Conservation (phyloP, 2,329 filamentous ascomycete species). For the Bipolaris bicolor region DNA sequence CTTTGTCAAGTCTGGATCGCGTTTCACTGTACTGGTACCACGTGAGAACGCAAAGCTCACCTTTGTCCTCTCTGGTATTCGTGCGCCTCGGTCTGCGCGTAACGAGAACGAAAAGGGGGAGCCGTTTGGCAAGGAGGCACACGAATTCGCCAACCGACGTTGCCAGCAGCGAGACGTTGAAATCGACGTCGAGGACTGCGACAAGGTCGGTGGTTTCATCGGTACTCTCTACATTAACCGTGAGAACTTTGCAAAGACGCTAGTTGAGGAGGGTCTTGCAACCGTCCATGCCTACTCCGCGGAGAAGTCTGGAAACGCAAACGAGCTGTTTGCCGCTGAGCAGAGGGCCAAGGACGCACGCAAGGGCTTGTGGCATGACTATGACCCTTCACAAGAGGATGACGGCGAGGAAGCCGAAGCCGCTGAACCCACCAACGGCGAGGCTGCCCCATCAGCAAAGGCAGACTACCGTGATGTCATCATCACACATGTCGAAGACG, state of each 20-base stretch:
- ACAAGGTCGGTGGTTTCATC: slow-evolving; percentile 98
- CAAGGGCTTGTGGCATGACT: slow-evolving; percentile 92
- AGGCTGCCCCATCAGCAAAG: slow-evolving; percentile 65
- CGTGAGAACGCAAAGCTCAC: slow-evolving; percentile 94
- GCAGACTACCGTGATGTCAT: slow-evolving; percentile 95
- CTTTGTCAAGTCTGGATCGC: slow-evolving; percentile 95
- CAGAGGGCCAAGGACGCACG: slow-evolving; percentile 84
- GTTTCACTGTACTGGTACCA: slow-evolving; percentile 90
- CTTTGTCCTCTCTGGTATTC: slow-evolving; percentile 90
- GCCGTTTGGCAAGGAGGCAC: slow-evolving; percentile 92
- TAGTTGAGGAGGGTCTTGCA: slow-evolving; percentile 93
- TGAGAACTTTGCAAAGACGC: slow-evolving; percentile 91
- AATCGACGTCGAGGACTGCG: slow-evolving; percentile 90
- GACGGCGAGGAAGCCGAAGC: slow-evolving; percentile 58
- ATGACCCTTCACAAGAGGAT: slow-evolving; percentile 86
- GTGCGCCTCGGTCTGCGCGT: slow-evolving; percentile 84
- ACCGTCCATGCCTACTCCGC: slow-evolving; percentile 94
- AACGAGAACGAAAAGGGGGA: slow-evolving; percentile 81
- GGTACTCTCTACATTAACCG: slow-evolving; percentile 91
- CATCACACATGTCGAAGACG: slow-evolving; percentile 86
- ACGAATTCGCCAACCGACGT: slow-evolving; percentile 86
- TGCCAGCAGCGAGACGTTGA: slow-evolving; percentile 95
- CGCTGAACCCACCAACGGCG: slow-evolving; percentile 58
- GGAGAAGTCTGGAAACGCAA: slow-evolving; percentile 89
- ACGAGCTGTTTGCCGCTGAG: slow-evolving; percentile 86